phyloP scores from a whole-genome alignment of 225 moss, liverwort and hornwort species.

The Pseudoscleropodium purum region DNA sequence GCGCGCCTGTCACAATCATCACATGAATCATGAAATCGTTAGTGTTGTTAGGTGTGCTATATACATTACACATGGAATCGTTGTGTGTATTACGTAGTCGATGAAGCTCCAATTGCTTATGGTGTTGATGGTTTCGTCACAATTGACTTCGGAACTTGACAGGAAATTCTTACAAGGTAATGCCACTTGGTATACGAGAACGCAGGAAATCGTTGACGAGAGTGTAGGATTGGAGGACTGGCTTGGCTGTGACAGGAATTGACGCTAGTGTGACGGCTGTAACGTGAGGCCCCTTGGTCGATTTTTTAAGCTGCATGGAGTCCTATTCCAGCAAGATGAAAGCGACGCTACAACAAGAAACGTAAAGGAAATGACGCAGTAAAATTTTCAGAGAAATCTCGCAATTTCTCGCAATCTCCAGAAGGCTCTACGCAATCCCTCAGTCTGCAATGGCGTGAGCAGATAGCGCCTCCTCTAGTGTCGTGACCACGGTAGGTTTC shows the following conservation, averaged over 20 bases:
- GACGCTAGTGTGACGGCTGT: not conserved
- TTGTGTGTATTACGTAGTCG: not conserved
- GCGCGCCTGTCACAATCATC: constrained; percentile 44
- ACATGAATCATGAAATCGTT: not conserved
- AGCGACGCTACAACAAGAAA: not conserved
- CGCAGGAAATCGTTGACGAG: not conserved
- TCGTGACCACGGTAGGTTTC: not conserved
- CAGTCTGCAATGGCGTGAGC: not conserved
- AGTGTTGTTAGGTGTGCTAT: too few species aligned
- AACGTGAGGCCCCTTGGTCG: not conserved
- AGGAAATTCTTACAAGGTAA: not conserved
- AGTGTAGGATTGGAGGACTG: not conserved
- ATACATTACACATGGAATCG: not conserved
- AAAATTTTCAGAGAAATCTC: not conserved
- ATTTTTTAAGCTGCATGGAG: not conserved
- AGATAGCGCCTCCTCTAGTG: not conserved
- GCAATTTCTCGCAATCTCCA: not conserved
- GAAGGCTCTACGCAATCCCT: not conserved
- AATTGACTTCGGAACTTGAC: not conserved
- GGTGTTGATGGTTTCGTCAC: not conserved
- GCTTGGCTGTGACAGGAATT: not conserved
- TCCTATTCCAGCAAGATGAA: not conserved
- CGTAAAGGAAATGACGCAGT: not conserved
- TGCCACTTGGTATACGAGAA: not conserved
- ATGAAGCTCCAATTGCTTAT: not conserved